Evolutionary conservation across 202 grass and related monocot genomes (phyloP), one percentile per base, ranked within the genome.

Genomic region (Zoysia matrella): DNA sequence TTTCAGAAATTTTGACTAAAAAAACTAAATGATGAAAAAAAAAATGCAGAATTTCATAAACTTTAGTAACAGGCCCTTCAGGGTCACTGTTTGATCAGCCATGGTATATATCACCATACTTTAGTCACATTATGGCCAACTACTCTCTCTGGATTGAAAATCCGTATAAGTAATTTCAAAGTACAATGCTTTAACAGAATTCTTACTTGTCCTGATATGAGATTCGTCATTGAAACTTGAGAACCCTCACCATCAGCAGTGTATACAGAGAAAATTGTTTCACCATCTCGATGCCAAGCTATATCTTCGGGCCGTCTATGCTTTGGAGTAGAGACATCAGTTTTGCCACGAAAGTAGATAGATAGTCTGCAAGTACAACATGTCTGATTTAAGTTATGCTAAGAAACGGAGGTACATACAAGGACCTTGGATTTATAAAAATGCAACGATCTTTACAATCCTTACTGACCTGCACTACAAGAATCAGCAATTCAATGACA

Each of bases 301-400:
- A 98, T 76, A 90, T 93, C 96, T 86, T 98, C 96, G 71, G 96
- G 96, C 96, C 96, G 95, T 76, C 92, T 89, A 67, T 93, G 87
- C 79, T 95, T 98, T 85, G 96, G 89, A 62, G 96, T 95, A 67
- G 93, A 82, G 73, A 89, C 92, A 93, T 93, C 87, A 83, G 89
- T 91, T 52, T 62, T 89, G 74, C 96, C 93, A 82, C 93, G 90
- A 63, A 93, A 88, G 55, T 85, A 90, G 22, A 88, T 61, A 74
- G 76, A 86, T 3, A 85, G 89, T 78, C 92, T 95, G 87, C 85
- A 79, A 80, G 76, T 79, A 81, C 44, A 78, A 88, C 60, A 81
- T 42, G 75, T 69, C 58, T 79, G 30, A 75, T 65, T 58, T 62
- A 89, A 79, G 57, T 54, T 30, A 73, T 69, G 69, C 3, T 82